Conservation (phyloP, 1,139 yeast species). For the Pichia sp. region DNA sequence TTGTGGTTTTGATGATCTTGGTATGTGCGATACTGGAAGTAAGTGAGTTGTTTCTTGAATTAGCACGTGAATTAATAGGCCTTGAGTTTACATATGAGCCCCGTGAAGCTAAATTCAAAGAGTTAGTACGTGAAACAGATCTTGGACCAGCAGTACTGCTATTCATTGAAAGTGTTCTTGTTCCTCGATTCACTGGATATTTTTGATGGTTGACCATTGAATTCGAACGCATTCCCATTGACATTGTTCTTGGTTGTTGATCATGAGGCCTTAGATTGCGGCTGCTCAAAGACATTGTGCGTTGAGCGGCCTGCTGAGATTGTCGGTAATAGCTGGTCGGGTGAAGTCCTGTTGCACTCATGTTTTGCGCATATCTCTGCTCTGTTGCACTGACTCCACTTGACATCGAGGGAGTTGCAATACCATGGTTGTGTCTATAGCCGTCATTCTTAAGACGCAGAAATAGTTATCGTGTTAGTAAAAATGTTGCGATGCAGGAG, state of each 20-base stretch:
- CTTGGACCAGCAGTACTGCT: constrained; percentile 4
- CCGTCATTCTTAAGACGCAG: constrained; percentile 1
- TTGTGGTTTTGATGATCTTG: constrained; percentile 25
- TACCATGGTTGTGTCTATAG: constrained; percentile 4
- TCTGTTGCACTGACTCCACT: constrained; percentile 12
- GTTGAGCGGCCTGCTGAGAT: constrained; percentile 6
- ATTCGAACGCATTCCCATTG: constrained; percentile 18
- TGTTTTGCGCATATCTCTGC: constrained; percentile 8
- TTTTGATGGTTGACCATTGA: background rate
- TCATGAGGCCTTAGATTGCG: constrained; percentile 10
- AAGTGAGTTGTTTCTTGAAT: constrained; percentile 24
- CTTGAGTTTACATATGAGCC: background rate
- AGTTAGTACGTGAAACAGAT: constrained; percentile 14
- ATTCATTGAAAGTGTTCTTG: constrained; percentile 20
- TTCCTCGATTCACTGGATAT: background rate
- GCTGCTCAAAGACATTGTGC: constrained; percentile 24
- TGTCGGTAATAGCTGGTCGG: background rate
- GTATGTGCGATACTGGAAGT: constrained; percentile 23
- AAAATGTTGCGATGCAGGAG: no score
- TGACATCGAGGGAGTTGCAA: constrained; percentile 4
- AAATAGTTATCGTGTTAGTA: no score
- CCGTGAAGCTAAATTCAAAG: constrained; percentile 7
- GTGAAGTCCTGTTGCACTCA: constrained; percentile 9
- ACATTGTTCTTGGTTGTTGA: constrained; percentile 23
- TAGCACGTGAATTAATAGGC: constrained; percentile 6